Evolutionary conservation across 192 early-diverging fungal genomes (phyloP), one percentile per base, ranked within the genome.

Genomic region (Coemansia sp.): DNA sequence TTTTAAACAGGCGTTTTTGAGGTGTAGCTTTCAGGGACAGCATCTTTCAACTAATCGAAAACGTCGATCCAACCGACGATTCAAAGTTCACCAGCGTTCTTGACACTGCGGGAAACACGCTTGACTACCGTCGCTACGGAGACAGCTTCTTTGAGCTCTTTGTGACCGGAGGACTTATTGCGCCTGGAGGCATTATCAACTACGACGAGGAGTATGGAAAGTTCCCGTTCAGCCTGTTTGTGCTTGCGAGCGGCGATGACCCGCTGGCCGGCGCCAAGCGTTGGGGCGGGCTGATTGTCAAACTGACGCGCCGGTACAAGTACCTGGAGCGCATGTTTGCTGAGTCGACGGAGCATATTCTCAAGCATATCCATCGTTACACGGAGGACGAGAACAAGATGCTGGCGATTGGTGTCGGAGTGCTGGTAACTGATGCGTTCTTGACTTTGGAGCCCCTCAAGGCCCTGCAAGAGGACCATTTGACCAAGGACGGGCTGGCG

Each of bases 111-210:
- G 92, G 88, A 42, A 89, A 92, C 67, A 93, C 88, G 65, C 87
- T 96, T 66, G 94, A 96, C 71, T 95, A 92, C 83, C 92, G 92
- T 77, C 89, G 93, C 68, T 98, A 98, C 90, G 90, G 87, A 58
- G 96, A 98, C 69, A 82, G 90, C 36, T 85, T 98, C 60, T 98
- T 96, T 82, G 96, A 98, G 84, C 77, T 97, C 46, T 75, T 96
- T 64, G 90, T 97, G 61, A 88, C 89, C 61, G 96, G 96, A 59
- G 94, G 93, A 66, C 85, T 96, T 52, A 84, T 96, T 62, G 91
- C 73, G 3, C 73, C 71, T 4, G 75, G 79, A 28, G 76, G 77
- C 17, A 61, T 77, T 55, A 70, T 76, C 44, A 65, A 80, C 34
- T 37, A 73, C 46, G 89, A 92, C 67, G 92, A 95, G 69, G 90